Evolutionary conservation across 139 green algal species (phyloP), one percentile per base, ranked within the genome.

Genomic region (Chlamydomonas sphaeroides): DNA sequence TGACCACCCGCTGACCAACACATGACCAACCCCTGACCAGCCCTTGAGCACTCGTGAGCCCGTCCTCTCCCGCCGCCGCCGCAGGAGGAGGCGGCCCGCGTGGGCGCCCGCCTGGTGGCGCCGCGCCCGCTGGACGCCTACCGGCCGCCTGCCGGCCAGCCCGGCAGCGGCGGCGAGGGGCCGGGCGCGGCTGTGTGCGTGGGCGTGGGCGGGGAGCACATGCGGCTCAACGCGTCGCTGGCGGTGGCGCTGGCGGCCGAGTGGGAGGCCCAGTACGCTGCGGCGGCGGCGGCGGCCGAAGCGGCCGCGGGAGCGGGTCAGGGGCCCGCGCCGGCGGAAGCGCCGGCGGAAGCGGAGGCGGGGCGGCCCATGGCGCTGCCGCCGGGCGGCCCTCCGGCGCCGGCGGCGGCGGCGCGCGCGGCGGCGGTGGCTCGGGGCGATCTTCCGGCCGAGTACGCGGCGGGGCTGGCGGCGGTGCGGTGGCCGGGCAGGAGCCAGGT

Each of bases 161-260:
- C 1, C 33, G 15, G 5, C 10, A 5, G 20, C 35, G 17, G 33
- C 38, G 33, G 18, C 35, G 21, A 33, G 48, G 17, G 32, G 2
- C 42, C n/a, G n/a, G n/a, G n/a, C 15, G 48, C 68, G 39, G 48
- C 68, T 32, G 41, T 39, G 68, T 32, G 70, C 15, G 51, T 98
- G 15, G 94, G 94, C 3, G 84, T 99, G 18, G 87, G 89, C 10
- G 97, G 96, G 1, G 85, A 87, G 33, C 95, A 99, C 78, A 96
- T 98, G 92, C 81, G 79, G 21, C 33, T 94, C n/a, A 99, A 99
- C 74, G 94, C 93, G 1, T 78, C 90, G 0, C 84, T 99, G 30
- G 97, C 97, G 5, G 80, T 99, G 5, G 76, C 86, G 66, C 90
- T 99, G 65, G 90, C 90, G n/a, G 84, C 83, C 17, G 57, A 73